Base-by-base conservation (phyloP, 1,284 basidiomycete species). In the Crepidotus sp. region DNA sequence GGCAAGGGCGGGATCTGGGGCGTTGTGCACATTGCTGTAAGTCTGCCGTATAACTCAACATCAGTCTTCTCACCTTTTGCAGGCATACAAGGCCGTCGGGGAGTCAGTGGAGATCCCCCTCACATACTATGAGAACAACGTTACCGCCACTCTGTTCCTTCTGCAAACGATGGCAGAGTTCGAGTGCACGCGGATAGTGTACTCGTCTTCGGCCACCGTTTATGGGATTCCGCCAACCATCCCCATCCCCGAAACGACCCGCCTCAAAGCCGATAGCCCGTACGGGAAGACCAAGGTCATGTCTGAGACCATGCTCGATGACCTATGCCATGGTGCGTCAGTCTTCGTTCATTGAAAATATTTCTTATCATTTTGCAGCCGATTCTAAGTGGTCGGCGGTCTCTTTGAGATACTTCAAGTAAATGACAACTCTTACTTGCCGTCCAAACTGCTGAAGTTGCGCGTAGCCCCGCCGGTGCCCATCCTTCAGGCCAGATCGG, bases 191-290 rank as follows among this genome's bases (percentile, higher is more conserved):
- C 78, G 89, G 48, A 71, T 98, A 52, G 94, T 99, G 51, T 99
- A 98, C 71, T 97, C 93, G 1, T 97, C 94, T 9, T 96, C 92
- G 18, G 96, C 96, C 1, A 98, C 96, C n/a, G 96, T 98, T 26
- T 99, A 99, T 62, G 96, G 96, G 49, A 93, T 83, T 2, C 96
- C 96, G 6, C 83, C 88, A 36, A 70, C 70, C 46, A 90, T 98
- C 47, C 96, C 96, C 36, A 98, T 98, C 54, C 91, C 93, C 15
- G 96, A 99, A 66, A 78, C 83, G 3, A 93, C 91, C 5, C 83
- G 87, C 9, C 66, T 98, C 49, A 69, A 86, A 59, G 90, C 95
- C 2, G 85, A 94, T 62, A 95, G 90, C 54, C 87, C 88, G 14
- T 99, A 99, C 60, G 96, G 93, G 26, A 84, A 86, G 59, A 96